Evolutionary conservation across 2,329 filamentous ascomycete genomes (phyloP), one percentile per base, ranked within the genome.

Genomic region (Blastomyces gilchristii): DNA sequence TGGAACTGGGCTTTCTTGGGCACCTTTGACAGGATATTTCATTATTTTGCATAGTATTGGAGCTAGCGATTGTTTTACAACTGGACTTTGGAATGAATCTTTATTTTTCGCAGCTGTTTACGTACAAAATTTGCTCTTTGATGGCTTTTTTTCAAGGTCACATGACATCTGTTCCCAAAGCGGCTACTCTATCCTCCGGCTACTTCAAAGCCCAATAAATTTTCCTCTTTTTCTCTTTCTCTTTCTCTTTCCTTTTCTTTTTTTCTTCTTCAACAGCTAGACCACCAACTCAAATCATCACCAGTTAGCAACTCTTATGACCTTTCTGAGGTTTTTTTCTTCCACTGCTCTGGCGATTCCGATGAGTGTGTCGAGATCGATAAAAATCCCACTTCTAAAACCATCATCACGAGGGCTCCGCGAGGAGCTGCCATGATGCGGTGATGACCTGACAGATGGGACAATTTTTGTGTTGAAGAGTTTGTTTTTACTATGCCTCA

Each of bases 281-380:
- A 88, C 86, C 85, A 85, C 82, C 82, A 82, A 85, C 82, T 88
- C 85, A 88, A 88, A 88, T 87, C 83, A 85, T 86, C 83, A 82
- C 80, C 84, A 83, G 82, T 80, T 82, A 56, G 63, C 63, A 62
- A 70, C 67, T 63, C 70, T 12, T 18, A 56, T 56, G n/a, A 56
- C 53, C 53, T 39, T 56, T 39, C 53, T 9, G 9, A 11, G 39
- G 52, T 31, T 68, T 71, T 67, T 67, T 65, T 69, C 73, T 70
- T 73, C 78, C 70, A 85, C 82, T 84, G 82, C 81, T 80, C 83
- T 87, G 85, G 80, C 82, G 84, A 87, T 80, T 88, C 84, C 84
- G 84, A 84, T 83, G 82, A 76, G 83, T 83, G 81, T 77, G 87
- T 88, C 87, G 78, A 90, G 87, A 90, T 77, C 71, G 62, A 67